Evolutionary conservation across 2,329 filamentous ascomycete species (phyloP).

Genomic region (Didymosphaeria variabile): DNA sequence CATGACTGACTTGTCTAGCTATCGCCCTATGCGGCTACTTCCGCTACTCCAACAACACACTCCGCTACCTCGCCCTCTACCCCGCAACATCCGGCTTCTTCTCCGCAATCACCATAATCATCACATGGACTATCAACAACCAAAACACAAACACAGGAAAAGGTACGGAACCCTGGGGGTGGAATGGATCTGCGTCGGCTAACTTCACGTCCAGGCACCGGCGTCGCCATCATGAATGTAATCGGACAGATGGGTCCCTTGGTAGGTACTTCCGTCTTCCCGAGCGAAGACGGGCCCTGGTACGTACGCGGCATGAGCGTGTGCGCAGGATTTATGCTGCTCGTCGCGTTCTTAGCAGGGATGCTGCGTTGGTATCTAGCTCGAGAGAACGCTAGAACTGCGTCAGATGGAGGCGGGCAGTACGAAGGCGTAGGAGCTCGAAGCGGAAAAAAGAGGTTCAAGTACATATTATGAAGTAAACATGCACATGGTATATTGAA

Average conservation of each 20-base stretch:
- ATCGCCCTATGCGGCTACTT: constrained; percentile 67
- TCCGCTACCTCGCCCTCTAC: constrained; percentile 79
- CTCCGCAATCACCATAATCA: constrained; percentile 81
- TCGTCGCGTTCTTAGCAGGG: constrained; percentile 55
- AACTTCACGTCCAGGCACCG: constrained; percentile 52
- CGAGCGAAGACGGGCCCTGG: constrained; percentile 58
- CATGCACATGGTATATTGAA: constrained; percentile 35
- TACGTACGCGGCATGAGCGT: constrained; percentile 61
- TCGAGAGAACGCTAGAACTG: constrained; percentile 35
- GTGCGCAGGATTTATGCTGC: constrained; percentile 61
- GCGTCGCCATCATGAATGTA: constrained; percentile 81
- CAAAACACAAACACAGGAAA: constrained; percentile 74
- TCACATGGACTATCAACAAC: constrained; percentile 91
- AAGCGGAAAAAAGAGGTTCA: constrained; percentile 33
- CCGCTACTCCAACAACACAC: constrained; percentile 26
- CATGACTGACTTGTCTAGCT: background rate
- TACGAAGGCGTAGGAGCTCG: constrained; percentile 42
- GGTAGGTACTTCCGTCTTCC: constrained; percentile 64
- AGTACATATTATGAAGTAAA: constrained; percentile 37
- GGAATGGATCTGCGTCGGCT: no score
- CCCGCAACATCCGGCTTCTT: constrained; percentile 86
- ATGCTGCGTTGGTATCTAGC: constrained; percentile 53
- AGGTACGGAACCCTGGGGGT: constrained; percentile 51
- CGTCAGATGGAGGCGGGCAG: constrained; percentile 19
- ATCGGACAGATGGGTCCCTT: constrained; percentile 82